These are phyloP conservation scores for Anethum foeniculum DNA, from an alignment of 140 eudicot genomes.

Conservation along the genomic window DNA sequence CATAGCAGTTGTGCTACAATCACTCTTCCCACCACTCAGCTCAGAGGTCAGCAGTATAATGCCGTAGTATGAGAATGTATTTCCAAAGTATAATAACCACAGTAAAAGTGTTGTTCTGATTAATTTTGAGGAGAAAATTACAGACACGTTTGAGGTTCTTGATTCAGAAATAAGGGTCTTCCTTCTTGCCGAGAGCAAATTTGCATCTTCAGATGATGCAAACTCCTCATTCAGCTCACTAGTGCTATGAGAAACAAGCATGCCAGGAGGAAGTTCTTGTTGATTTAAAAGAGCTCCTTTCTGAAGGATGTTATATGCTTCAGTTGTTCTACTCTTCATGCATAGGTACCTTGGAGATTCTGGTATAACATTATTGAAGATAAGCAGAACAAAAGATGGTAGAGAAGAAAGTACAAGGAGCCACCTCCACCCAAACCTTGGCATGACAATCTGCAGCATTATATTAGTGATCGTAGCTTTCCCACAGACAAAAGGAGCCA, in stretches of 20 bases:
- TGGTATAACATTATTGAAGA: constrained; percentile 43
- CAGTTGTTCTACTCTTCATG: constrained; percentile 41
- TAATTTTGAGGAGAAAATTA: constrained; percentile 41
- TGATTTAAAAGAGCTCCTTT: constrained; percentile 45
- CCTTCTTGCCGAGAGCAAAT: constrained; percentile 30
- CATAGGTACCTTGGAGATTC: constrained; percentile 81
- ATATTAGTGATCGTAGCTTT: background rate
- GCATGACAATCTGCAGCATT: constrained; percentile 45
- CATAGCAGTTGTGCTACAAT: constrained; percentile 23
- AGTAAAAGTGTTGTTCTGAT: constrained; percentile 52
- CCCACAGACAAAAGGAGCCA: background rate
- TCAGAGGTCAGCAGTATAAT: constrained; percentile 67
- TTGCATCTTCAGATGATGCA: constrained; percentile 28
- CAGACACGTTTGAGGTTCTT: constrained; percentile 21
- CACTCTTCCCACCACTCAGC: constrained; percentile 42
- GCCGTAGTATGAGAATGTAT: constrained; percentile 71
- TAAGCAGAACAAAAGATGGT: constrained; percentile 46
- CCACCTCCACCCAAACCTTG: constrained; percentile 84
- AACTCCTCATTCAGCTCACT: constrained; percentile 21
- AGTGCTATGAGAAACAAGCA: constrained; percentile 41
- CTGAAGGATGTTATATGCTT: constrained; percentile 42
- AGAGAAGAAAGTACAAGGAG: constrained; percentile 57
- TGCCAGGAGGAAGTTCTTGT: constrained; percentile 48
- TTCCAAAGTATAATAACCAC: constrained; percentile 77
- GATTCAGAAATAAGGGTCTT: constrained; percentile 11